Evolutionary conservation across 2,329 filamentous ascomycete genomes (phyloP).

Genomic region (Claviceps arundinis): DNA sequence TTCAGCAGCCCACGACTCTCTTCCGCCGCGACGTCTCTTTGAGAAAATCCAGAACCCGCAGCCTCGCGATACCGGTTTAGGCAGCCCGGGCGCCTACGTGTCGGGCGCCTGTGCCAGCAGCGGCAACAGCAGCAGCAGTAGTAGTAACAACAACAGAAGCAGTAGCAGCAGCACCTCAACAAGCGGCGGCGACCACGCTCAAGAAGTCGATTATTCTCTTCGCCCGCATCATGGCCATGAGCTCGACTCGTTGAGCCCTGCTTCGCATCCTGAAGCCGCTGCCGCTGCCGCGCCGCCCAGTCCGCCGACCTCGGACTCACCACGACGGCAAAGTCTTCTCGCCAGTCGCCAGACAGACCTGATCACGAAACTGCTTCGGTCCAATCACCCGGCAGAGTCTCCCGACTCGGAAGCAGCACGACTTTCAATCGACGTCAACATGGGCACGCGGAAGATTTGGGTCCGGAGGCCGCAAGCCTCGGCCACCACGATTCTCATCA

Average conservation of each 20-base stretch:
- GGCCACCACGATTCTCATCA: slow-evolving; percentile 72
- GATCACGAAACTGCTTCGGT: slow-evolving; percentile 19
- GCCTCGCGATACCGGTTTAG: neutral
- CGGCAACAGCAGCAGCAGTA: no score
- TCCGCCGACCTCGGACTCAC: slow-evolving; percentile 8
- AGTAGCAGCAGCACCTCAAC: slow-evolving; percentile 2
- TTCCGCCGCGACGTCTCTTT: neutral
- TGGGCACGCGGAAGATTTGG: slow-evolving; percentile 78
- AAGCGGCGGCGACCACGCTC: slow-evolving; percentile 10
- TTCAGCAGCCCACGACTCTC: neutral
- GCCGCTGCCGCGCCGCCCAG: no score
- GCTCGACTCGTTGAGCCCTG: slow-evolving; percentile 15
- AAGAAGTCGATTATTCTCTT: slow-evolving; percentile 1
- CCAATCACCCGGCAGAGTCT: slow-evolving; percentile 9
- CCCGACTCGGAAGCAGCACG: slow-evolving; percentile 9
- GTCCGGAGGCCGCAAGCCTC: slow-evolving; percentile 79
- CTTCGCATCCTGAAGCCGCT: slow-evolving; percentile 13
- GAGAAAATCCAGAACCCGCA: neutral
- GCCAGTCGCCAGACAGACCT: slow-evolving; percentile 24
- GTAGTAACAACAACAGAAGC: no score
- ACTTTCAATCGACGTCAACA: slow-evolving; percentile 29
- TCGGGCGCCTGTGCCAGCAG: slow-evolving; percentile 5
- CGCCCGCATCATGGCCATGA: slow-evolving; percentile 11
- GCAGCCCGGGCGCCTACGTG: slow-evolving; percentile 1
- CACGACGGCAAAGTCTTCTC: slow-evolving; percentile 20